A percentile compares a stretch with the other conserved stretches of the same genome.
Evolutionary conservation across 345 rosid species (phyloP).

Genomic region (Draba incana): DNA sequence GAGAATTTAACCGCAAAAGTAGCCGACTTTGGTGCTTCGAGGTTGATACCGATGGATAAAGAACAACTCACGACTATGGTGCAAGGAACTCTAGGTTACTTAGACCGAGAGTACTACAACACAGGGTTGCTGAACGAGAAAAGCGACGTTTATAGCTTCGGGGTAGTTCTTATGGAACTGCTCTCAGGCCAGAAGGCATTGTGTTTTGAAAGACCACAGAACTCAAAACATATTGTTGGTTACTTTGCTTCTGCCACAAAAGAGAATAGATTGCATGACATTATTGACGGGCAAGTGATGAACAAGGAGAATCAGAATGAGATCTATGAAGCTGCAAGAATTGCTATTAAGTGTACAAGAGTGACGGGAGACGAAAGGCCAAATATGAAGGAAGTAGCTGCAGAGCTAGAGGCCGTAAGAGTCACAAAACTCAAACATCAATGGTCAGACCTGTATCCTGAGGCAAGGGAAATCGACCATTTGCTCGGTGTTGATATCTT

Average conservation of each 20-base stretch:
- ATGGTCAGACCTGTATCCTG: constrained; percentile 3
- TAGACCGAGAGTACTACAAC: constrained; percentile 50
- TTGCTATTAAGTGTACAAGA: constrained; percentile 38
- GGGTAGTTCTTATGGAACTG: constrained; percentile 47
- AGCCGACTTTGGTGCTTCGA: constrained; percentile 53
- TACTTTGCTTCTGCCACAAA: constrained; percentile 36
- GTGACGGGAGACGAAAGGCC: constrained; percentile 40
- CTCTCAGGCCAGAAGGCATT: constrained; percentile 37
- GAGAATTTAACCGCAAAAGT: constrained; percentile 45
- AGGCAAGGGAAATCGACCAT: not conserved
- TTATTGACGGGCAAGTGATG: constrained; percentile 29
- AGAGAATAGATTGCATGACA: constrained; percentile 14
- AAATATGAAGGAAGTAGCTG: constrained; percentile 47
- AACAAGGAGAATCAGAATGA: constrained; percentile 22
- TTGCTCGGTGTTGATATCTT: constrained; percentile 10
- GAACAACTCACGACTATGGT: constrained; percentile 44
- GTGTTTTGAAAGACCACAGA: constrained; percentile 17
- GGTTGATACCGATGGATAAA: constrained; percentile 43
- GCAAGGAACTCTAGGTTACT: constrained; percentile 49
- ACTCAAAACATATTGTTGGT: constrained; percentile 33
- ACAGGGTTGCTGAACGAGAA: constrained; percentile 37
- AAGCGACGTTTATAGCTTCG: constrained; percentile 57
- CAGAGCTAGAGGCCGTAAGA: constrained; percentile 36
- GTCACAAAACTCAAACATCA: constrained; percentile 11
- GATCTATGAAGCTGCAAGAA: constrained; percentile 22